These are phyloP conservation scores for Arabidopsis thaliana DNA, from an alignment of 345 rosid genomes.

Conservation along the genomic window TAIR10.1 NC_003075.7:16636001-16636500, in stretches of 20 bases:
- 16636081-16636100: constrained; percentile 74
- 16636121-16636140: constrained; percentile 71
- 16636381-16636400: constrained; percentile 85
- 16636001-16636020: constrained; percentile 63
- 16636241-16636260: constrained; percentile 63
- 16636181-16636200: constrained; percentile 79
- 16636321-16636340: constrained; percentile 70
- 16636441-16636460: constrained; percentile 60
- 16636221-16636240: constrained; percentile 68
- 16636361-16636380: constrained; percentile 71
- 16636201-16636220: constrained; percentile 72
- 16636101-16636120: constrained; percentile 62
- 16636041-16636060: constrained; percentile 73
- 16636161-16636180: constrained; percentile 74
- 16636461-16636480: constrained; percentile 63
- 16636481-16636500: constrained; percentile 80
- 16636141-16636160: constrained; percentile 75
- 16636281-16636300: constrained; percentile 66
- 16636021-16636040: constrained; percentile 78
- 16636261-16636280: constrained; percentile 64
- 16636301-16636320: constrained; percentile 82
- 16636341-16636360: constrained; percentile 60
- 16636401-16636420: constrained; percentile 81
- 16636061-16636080: constrained; percentile 68
- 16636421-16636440: constrained; percentile 68